These are phyloP conservation scores for Trapa incisa DNA, from an alignment of 345 rosid species.

Conservation along the genomic window DNA sequence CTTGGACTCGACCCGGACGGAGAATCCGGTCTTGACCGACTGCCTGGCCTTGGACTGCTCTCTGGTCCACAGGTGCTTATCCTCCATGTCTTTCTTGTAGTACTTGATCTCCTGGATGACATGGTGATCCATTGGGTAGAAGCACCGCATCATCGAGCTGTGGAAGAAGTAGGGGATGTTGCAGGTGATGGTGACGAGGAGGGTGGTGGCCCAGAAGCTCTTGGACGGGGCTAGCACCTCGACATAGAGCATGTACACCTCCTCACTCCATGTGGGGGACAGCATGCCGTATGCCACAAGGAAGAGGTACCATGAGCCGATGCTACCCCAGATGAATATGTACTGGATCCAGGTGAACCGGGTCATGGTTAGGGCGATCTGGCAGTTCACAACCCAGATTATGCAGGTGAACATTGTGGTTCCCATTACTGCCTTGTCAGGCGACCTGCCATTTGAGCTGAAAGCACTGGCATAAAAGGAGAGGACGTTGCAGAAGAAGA, in stretches of 20 bases:
- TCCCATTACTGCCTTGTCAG: slow-evolving; percentile 40
- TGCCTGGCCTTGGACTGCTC: slow-evolving; percentile 39
- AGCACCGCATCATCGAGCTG: slow-evolving; percentile 30
- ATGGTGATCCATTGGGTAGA: slow-evolving; percentile 62
- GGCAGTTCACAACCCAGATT: slow-evolving; percentile 61
- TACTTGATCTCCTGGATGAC: slow-evolving; percentile 62
- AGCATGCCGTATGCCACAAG: slow-evolving; percentile 29
- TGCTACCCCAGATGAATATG: slow-evolving; percentile 63
- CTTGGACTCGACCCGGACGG: slow-evolving; percentile 56
- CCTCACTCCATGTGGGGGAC: slow-evolving; percentile 29
- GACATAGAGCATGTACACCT: slow-evolving; percentile 27
- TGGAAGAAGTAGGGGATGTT: slow-evolving; percentile 41
- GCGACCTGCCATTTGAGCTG: slow-evolving; percentile 24
- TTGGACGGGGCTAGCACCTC: slow-evolving; percentile 47
- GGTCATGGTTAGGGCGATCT: slow-evolving; percentile 51
- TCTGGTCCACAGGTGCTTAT: slow-evolving; percentile 45
- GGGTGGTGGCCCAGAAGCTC: slow-evolving; percentile 31
- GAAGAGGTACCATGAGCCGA: slow-evolving; percentile 53
- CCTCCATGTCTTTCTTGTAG: slow-evolving; percentile 30
- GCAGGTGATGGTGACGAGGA: slow-evolving; percentile 34
- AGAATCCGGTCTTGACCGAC: slow-evolving; percentile 40
- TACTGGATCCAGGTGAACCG: slow-evolving; percentile 82
- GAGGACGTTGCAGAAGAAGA: slow-evolving; percentile 32
- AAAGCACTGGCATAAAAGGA: slow-evolving; percentile 34
- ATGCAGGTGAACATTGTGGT: slow-evolving; percentile 46